Evolutionary conservation across 2,329 filamentous ascomycete genomes (phyloP), one percentile per base, ranked within the genome.

Genomic region (Monosporascus sp.): DNA sequence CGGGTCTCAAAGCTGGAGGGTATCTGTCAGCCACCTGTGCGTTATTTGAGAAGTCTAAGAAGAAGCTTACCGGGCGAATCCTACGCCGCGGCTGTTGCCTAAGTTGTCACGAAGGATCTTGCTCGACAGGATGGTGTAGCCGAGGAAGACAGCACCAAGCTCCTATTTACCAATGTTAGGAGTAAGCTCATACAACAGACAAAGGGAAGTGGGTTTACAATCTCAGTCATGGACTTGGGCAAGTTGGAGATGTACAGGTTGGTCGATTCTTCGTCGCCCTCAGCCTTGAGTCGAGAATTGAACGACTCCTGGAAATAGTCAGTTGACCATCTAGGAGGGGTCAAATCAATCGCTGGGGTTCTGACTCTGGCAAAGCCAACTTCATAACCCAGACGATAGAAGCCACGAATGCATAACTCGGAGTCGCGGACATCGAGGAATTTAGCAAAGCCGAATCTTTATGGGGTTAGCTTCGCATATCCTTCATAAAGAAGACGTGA

Each of bases 171-270:
- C 53, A 26, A 20, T 40, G 41, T 60, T 50, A 56, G 48, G 48
- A 8, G 8, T 18, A 59, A 63, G 20, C 37, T 55, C 65, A 50
- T 4, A 24, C 3, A 37, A 7, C 3, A 44, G 45, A 28, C 7
- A 4, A 9, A 1, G 28, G 15, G 11, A 20, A 22, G 7, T 11
- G 7, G 7, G 40, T 20, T 7, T 72, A 93, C 91, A 63, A 90
- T 86, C 77, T 99, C 95, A 50, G 89, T 96, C 80, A 96, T 85
- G 58, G 86, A 84, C 73, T 93, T 92, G 37, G 94, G 94, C 45
- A 99, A 82, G 72, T 97, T 99, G 28, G 95, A 99, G 58, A 97
- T 92, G 72, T 99, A 99, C 58, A 99, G 82, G 69, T 99, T 99
- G 60, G 94, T 97, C 47, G 95, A 97, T 43, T 73, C 67, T 50